Base-by-base conservation (phyloP, 768 basidiomycete genomes). In the Suillus tomentosus region DNA sequence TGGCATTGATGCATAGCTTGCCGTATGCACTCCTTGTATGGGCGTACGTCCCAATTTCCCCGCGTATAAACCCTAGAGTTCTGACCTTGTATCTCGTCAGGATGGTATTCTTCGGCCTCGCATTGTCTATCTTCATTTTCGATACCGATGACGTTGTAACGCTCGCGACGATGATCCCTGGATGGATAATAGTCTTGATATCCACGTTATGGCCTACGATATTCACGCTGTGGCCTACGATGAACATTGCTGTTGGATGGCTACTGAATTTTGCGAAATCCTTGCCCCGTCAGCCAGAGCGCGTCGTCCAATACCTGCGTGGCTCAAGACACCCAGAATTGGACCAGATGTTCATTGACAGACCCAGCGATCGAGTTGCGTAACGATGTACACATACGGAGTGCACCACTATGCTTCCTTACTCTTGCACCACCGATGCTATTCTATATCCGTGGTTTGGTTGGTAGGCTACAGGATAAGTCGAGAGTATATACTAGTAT, bases 1-100 rank as follows among this genome's bases (percentile, higher is more conserved):
- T 78, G 31, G 72, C 76, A 2, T 73, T 77, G 31, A 65, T 75
- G 60, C 77, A 74, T 61, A 76, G 72, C 61, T 67, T 78, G n/a
- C 77, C 77, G 5, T 76, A 73, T 58, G 77, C 70, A 27, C 65
- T 76, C 9, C 66, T 76, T 45, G 69, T 77, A 70, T 76, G 73
- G 70, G 68, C 68, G 74, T 76, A 55, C 58, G 76, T 31, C 40
- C 5, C 15, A 19, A 36, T 61, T 31, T 1, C 7, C 48, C 22
- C 8, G 15, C 3, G 2, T 61, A 15, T 47, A 39, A 31, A 13
- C 5, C 8, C 22, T 60, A 62, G 34, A 43, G 4, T 5, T 27
- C 37, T 63, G 42, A 63, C 42, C 19, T 11, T 40, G 27, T 22
- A 43, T 34, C 8, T 60, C 37, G 22, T 43, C 34, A 78, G 76